Percentiles rank a stretch among this genome's conserved stretches.
These are phyloP conservation scores for Kluyveromyces sp. DNA, from an alignment of 1,139 yeast genomes.

Conservation along the genomic window DNA sequence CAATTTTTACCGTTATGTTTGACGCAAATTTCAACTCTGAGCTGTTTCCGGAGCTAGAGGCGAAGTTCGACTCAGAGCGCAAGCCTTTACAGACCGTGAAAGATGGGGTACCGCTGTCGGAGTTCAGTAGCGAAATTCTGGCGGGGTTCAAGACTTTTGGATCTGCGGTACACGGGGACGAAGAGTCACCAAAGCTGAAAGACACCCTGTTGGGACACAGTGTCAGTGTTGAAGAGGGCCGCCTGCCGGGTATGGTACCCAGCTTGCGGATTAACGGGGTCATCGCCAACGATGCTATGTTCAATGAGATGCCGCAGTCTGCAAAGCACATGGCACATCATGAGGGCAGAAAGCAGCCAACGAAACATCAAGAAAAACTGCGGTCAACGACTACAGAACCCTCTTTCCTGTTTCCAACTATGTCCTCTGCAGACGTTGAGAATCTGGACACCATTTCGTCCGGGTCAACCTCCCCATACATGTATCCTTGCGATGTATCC, in stretches of 20 bases:
- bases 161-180: neutral
- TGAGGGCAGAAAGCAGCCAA: neutral
- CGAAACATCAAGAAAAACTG: neutral
- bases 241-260: neutral
- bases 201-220: neutral
- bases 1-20: neutral
- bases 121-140: conserved; percentile 2
- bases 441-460: neutral
- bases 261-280: neutral
- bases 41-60: neutral
- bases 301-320: neutral
- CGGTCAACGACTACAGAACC: conserved; percentile 2
- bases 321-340: neutral
- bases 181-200: neutral
- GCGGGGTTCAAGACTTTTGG: conserved; percentile 2
- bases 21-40: neutral
- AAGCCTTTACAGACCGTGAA: neutral
- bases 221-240: neutral
- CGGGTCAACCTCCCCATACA: conserved; percentile 2
- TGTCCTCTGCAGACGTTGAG: neutral
- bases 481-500: conserved; percentile 1
- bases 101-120: neutral
- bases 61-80: neutral
- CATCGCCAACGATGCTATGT: neutral
- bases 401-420: neutral